Evolutionary conservation across 1,284 basidiomycete genomes (phyloP).

Genomic region (Austroboletus niveus): DNA sequence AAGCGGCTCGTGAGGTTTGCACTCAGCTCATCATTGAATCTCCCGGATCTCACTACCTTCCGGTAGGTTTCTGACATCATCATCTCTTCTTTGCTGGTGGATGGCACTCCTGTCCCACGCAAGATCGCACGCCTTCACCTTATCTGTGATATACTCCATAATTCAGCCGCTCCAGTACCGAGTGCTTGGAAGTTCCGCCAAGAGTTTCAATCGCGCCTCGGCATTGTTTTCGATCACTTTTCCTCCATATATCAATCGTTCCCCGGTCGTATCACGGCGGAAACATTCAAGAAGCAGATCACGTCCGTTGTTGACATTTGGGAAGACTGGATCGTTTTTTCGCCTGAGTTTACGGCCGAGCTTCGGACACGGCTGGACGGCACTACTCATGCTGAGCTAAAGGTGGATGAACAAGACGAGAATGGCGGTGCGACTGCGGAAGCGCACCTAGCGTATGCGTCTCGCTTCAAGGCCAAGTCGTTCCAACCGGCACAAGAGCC

Average conservation of each 20-base stretch:
- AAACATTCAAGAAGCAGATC: constrained; percentile 91
- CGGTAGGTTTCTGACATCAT: constrained; percentile 83
- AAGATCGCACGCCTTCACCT: constrained; percentile 94
- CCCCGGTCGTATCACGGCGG: constrained; percentile 89
- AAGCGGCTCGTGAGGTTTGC: constrained; percentile 84
- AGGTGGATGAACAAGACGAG: constrained; percentile 31
- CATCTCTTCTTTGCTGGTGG: constrained; percentile 78
- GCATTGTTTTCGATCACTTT: constrained; percentile 90
- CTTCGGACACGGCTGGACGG: constrained; percentile 75
- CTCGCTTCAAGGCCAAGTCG: constrained; percentile 75
- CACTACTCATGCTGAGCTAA: constrained; percentile 33
- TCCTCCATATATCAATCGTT: constrained; percentile 91
- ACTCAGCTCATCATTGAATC: neutral
- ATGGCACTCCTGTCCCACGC: constrained; percentile 88
- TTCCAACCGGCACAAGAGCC: constrained; percentile 66
- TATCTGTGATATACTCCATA: constrained; percentile 97
- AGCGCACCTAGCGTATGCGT: constrained; percentile 39
- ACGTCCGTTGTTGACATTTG: constrained; percentile 85
- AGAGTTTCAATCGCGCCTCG: constrained; percentile 85
- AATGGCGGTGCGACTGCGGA: constrained; percentile 31
- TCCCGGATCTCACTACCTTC: constrained; percentile 9
- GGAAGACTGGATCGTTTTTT: constrained; percentile 95
- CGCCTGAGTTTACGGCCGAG: constrained; percentile 76
- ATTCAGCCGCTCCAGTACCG: constrained; percentile 84
- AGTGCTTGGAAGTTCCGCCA: constrained; percentile 94